A percentile compares a stretch with the other conserved stretches of the same genome.
These are phyloP conservation scores for Lipomyces yamanashiensis DNA, from an alignment of 805 yeast genomes.

Conservation along the genomic window DNA sequence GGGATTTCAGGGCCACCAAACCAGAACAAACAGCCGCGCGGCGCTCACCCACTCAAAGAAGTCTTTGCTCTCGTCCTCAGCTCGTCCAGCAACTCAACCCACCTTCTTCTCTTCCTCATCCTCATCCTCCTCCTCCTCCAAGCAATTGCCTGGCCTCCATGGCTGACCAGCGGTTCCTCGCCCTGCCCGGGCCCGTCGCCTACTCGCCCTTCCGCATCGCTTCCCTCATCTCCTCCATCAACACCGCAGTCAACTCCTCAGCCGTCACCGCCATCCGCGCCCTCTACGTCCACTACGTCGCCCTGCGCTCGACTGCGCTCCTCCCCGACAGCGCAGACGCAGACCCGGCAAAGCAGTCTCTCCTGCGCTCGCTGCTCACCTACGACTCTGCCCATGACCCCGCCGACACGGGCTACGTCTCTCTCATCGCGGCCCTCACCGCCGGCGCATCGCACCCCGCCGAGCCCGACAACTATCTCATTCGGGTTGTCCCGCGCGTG, in stretches of 20 bases:
- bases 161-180: constrained; percentile 40
- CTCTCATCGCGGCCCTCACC: constrained; percentile 48
- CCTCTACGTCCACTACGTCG: constrained; percentile 79
- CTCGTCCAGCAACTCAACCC: not conserved
- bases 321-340: constrained; percentile 3
- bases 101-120: not conserved
- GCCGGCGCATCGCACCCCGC: constrained; percentile 42
- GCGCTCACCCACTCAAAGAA: not conserved
- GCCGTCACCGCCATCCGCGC: constrained; percentile 74
- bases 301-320: constrained; percentile 48
- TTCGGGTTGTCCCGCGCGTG: constrained; percentile 84
- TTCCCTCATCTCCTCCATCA: constrained; percentile 71
- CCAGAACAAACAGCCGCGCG: constrained; percentile 1
- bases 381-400: constrained; percentile 73
- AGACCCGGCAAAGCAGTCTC: constrained; percentile 40
- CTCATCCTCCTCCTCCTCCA: not conserved
- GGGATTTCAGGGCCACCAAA: not conserved
- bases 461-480: constrained; percentile 53
- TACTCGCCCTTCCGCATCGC: constrained; percentile 84
- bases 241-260: constrained; percentile 67
- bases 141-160: constrained; percentile 2
- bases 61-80: not conserved
- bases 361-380: constrained; percentile 66
- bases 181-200: constrained; percentile 88
- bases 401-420: constrained; percentile 52